Evolutionary conservation across 2,329 filamentous ascomycete species (phyloP), one percentile per base, ranked within the genome.

Genomic region (Orbilia javanica): DNA sequence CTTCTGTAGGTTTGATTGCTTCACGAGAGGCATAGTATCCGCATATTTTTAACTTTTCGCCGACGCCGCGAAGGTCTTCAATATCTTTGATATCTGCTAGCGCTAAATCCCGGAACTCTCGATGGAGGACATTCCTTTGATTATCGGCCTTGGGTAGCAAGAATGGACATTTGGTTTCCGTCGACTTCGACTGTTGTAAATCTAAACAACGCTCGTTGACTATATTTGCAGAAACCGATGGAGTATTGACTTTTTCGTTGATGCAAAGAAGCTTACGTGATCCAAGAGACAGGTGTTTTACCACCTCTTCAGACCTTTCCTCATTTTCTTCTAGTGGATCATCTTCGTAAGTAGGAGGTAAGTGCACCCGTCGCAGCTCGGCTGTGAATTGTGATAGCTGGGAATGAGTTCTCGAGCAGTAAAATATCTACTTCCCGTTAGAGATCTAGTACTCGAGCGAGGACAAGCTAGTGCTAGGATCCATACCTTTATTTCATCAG

Each of bases 151-250:
- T 90, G n/a, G 87, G 91, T 0, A 93, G 93, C 13, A 97, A 86
- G 82, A 90, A 97, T 0, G 88, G 85, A 82, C 96, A 99, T 82
- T 88, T 90, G 80, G 90, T 90, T 11, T 90, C 88, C 25, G 81
- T 83, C 70, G 88, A 88, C 10, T 25, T 42, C 0, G 92, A 86
- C 83, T 97, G 91, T 83, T 99, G 96, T 25, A 99, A 86, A 82
- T 99, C 96, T 5, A 95, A 86, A 82, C 96, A 99, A 11, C 91
- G 89, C 83, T 99, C 96, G 82, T 98, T 99, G 85, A 99, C 97
- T 4, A 93, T 93, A 0, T 92, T 90, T 0, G 91, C 86, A 0
- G 89, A 89, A 48, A 85, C 88, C 6, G 88, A 88, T 1, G 98
- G 88, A 11, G 88, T 89, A 25, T 88, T 87, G 1, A 99, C 95